A percentile compares a stretch with the other conserved stretches of the same genome.
Evolutionary conservation across 768 basidiomycete genomes (phyloP).

Genomic region (Leccinellum luteum): DNA sequence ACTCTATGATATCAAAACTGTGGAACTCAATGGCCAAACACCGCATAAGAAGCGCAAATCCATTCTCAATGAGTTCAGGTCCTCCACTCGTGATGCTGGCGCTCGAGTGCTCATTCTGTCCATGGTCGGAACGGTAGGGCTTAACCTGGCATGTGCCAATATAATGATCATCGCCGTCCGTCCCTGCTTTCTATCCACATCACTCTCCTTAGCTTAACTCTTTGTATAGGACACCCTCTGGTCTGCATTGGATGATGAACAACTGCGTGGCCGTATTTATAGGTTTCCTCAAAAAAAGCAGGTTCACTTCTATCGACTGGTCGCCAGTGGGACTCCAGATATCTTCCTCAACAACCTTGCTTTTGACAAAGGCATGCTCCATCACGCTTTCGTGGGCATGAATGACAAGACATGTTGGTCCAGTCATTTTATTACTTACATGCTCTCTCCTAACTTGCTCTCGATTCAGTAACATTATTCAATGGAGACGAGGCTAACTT

Average conservation of each 20-base stretch:
- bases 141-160: constrained; percentile 17
- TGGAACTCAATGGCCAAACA: constrained; percentile 3
- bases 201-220: not conserved
- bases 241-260: constrained; percentile 15
- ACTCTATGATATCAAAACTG: not conserved
- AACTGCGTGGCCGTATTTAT: constrained; percentile 16
- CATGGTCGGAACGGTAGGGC: constrained; percentile 8
- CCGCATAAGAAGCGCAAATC: not conserved
- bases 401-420: too few relatives aligned
- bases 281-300: constrained; percentile 14
- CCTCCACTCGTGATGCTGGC: not conserved
- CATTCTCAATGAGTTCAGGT: constrained; percentile 1
- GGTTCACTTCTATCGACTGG: constrained; percentile 19
- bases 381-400: not conserved
- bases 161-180: constrained; percentile 12
- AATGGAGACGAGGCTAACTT: too few relatives aligned
- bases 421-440: too few relatives aligned
- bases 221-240: constrained; percentile 3
- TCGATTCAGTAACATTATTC: too few relatives aligned
- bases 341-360: constrained; percentile 25
- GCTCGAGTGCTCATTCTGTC: constrained; percentile 14
- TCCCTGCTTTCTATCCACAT: not conserved
- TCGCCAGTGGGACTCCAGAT: constrained; percentile 10
- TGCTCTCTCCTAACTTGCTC: too few relatives aligned
- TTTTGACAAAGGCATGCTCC: constrained; percentile 12